These are phyloP conservation scores for Coffea humblotiana DNA, from an alignment of 305 asterid species.

Conservation along the genomic window DNA sequence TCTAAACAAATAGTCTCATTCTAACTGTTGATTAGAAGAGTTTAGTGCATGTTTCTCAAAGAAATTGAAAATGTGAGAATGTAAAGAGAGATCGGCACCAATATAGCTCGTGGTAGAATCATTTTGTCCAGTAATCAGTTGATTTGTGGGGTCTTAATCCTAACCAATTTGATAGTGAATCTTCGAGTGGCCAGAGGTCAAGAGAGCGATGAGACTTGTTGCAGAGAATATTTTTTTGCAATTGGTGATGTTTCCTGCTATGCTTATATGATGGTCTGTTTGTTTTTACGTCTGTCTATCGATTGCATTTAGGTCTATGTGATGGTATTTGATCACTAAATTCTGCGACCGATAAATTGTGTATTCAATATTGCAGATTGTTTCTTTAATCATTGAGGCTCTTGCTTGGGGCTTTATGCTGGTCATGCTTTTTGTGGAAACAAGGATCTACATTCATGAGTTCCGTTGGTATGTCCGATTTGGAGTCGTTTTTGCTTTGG, in stretches of 20 bases:
- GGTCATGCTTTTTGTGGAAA: slow-evolving; percentile 70
- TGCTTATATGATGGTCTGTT: not conserved
- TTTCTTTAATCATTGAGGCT: slow-evolving; percentile 65
- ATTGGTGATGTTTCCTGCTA: not conserved
- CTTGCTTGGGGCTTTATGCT: slow-evolving; percentile 77
- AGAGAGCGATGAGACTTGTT: not conserved
- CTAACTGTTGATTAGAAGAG: not conserved
- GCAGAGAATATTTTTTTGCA: not conserved
- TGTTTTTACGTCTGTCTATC: not conserved
- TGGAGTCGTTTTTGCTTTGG: slow-evolving; percentile 68
- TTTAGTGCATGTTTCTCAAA: no score
- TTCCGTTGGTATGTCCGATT: slow-evolving; percentile 86
- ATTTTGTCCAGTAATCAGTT: not conserved
- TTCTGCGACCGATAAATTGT: no score
- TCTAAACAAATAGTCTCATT: not conserved
- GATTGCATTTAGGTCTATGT: not conserved
- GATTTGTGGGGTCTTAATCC: not conserved
- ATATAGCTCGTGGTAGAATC: not conserved
- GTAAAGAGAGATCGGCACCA: not conserved
- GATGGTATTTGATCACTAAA: not conserved
- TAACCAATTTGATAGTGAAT: not conserved
- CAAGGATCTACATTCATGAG: slow-evolving; percentile 67
- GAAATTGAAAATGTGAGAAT: not conserved
- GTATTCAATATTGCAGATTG: slow-evolving; percentile 40
- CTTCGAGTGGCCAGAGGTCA: not conserved